Percentiles rank a stretch among this genome's conserved stretches.
These are phyloP conservation scores for Mortierella sp. DNA, from an alignment of 371 early-diverging fungal species.

Conservation along the genomic window DNA sequence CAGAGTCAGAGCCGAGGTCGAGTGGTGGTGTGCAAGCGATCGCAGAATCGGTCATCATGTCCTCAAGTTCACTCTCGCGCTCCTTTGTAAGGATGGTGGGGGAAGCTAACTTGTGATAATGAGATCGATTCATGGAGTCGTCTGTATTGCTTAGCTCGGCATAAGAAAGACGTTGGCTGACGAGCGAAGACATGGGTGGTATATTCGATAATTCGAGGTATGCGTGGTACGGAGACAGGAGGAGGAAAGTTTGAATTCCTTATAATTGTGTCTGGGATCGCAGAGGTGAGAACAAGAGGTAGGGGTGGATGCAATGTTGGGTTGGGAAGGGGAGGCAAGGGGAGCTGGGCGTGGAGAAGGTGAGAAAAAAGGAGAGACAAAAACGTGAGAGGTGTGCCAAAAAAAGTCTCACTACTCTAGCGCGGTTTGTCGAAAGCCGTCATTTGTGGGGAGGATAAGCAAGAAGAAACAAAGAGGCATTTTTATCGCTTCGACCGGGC, in stretches of 20 bases:
- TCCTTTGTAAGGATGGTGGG: not conserved
- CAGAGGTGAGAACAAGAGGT: not conserved
- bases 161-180: slow-evolving; percentile 1
- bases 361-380: not conserved
- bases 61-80: slow-evolving; percentile 7
- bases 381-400: not conserved
- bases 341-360: not conserved
- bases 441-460: not conserved
- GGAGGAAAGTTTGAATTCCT: too few relatives aligned
- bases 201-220: too few relatives aligned
- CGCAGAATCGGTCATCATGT: slow-evolving; percentile 35
- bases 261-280: not conserved
- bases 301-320: not conserved
- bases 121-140: slow-evolving; percentile 9
- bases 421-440: too few relatives aligned
- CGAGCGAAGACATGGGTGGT: slow-evolving; percentile 10
- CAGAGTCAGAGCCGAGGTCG: slow-evolving; percentile 37
- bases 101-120: not conserved
- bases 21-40: slow-evolving; percentile 42
- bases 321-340: not conserved
- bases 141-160: not conserved
- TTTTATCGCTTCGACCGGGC: too few relatives aligned
- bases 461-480: slow-evolving; percentile 1
- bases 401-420: not conserved
- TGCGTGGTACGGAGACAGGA: too few relatives aligned